Evolutionary conservation across 1,284 basidiomycete species (phyloP).

Genomic region (Boletus smithii): DNA sequence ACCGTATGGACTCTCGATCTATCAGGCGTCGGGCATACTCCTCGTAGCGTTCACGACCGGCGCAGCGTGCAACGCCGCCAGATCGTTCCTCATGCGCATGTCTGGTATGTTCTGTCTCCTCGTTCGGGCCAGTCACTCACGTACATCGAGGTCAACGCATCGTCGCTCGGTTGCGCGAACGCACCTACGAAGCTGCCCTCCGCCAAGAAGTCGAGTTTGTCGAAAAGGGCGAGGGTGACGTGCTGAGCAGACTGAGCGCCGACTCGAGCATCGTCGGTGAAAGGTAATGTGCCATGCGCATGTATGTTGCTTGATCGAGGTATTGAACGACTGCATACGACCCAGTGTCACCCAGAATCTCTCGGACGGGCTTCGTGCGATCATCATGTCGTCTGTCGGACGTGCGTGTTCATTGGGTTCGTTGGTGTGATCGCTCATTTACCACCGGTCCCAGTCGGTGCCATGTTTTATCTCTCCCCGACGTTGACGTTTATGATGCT

Average conservation of each 20-base stretch:
- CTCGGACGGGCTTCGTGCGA: constrained; percentile 83
- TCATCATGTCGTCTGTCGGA: constrained; percentile 88
- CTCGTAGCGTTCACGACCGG: constrained; percentile 84
- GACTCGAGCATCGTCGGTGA: constrained; percentile 96
- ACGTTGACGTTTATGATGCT: constrained; percentile 92
- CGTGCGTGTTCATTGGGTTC: constrained; percentile 46
- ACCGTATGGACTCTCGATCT: constrained; percentile 73
- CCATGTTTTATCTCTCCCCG: constrained; percentile 95
- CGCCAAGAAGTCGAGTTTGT: constrained; percentile 91
- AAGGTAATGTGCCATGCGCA: constrained; percentile 45
- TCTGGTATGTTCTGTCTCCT: constrained; percentile 45
- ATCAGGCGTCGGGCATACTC: constrained; percentile 76
- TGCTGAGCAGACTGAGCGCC: constrained; percentile 86
- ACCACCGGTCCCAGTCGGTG: constrained; percentile 85
- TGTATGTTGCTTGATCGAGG: too few relatives aligned
- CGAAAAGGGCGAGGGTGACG: constrained; percentile 91
- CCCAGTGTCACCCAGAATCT: constrained; percentile 86
- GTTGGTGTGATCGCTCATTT: constrained; percentile 2
- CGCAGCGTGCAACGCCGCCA: constrained; percentile 83
- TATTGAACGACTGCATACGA: not conserved
- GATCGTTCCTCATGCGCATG: constrained; percentile 88
- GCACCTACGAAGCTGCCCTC: constrained; percentile 78
- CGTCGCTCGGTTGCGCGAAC: constrained; percentile 82
- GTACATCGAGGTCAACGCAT: constrained; percentile 75
- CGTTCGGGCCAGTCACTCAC: not conserved